phyloP scores from a whole-genome alignment of 2,329 filamentous ascomycete genomes.

The Fusarium virguliforme region DNA sequence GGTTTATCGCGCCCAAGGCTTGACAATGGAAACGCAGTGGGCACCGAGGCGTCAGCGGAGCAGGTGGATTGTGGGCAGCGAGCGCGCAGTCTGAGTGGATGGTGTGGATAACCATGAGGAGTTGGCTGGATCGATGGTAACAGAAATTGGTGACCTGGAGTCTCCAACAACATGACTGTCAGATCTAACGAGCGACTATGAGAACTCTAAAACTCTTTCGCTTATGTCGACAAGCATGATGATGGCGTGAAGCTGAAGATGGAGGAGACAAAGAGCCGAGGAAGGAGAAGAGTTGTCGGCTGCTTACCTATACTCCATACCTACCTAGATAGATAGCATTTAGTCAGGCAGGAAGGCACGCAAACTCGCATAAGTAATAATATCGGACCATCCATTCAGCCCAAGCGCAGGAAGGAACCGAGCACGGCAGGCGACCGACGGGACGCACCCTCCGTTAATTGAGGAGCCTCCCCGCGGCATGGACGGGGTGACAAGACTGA shows the following conservation, averaged over 20 bases:
- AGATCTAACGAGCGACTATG: slow-evolving; percentile 9
- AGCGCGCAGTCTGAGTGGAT: slow-evolving; percentile 20
- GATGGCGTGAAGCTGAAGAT: slow-evolving; percentile 8
- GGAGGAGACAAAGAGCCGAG: slow-evolving; percentile 9
- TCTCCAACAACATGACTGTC: slow-evolving; percentile 12
- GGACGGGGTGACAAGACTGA: slow-evolving; percentile 20
- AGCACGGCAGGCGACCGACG: slow-evolving; percentile 1
- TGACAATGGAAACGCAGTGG: slow-evolving; percentile 33
- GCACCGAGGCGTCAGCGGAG: slow-evolving; percentile 30
- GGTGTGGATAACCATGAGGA: slow-evolving; percentile 28
- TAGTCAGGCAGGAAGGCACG: neutral
- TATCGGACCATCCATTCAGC: slow-evolving; percentile 40
- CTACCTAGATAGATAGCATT: neutral
- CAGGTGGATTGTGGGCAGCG: slow-evolving; percentile 30
- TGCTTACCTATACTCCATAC: neutral
- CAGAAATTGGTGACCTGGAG: slow-evolving; percentile 16
- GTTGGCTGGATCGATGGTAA: slow-evolving; percentile 16
- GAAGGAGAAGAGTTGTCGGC: neutral
- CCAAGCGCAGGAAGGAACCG: slow-evolving; percentile 15
- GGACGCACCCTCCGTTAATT: slow-evolving; percentile 10
- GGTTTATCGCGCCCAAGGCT: slow-evolving; percentile 18
- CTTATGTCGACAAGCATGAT: neutral
- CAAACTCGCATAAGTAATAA: slow-evolving; percentile 31
- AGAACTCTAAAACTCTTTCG: neutral
- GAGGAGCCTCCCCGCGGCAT: slow-evolving; percentile 6